Conservation (phyloP, 805 yeast species). For the Monosporozyma unispora region DNA sequence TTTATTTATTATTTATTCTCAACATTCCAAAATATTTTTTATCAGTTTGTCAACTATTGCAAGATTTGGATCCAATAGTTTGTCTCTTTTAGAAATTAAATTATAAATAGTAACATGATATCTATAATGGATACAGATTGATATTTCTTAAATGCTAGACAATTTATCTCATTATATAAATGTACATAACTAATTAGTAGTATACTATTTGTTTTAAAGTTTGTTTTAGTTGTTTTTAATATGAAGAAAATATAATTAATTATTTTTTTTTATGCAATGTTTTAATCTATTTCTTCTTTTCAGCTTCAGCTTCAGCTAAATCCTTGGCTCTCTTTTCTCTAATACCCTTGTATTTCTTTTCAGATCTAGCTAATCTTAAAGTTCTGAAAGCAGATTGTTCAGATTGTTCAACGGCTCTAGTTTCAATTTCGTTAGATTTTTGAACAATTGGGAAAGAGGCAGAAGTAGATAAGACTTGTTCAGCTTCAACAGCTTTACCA, state of each 20-base stretch:
- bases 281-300: constrained; percentile 79
- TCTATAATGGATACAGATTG: too few relatives aligned
- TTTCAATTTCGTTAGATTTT: constrained; percentile 58
- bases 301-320: constrained; percentile 98
- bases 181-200: background rate
- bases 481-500: constrained; percentile 63
- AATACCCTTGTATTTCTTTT: constrained; percentile 88
- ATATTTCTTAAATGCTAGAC: background rate
- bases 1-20: too few relatives aligned
- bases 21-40: too few relatives aligned
- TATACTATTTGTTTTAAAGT: background rate
- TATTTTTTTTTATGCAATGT: background rate
- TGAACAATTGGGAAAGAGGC: constrained; percentile 89
- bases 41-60: too few relatives aligned
- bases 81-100: too few relatives aligned
- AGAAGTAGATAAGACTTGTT: constrained; percentile 65
- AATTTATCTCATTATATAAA: background rate
- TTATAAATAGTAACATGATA: too few relatives aligned
- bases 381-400: constrained; percentile 84
- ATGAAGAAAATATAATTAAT: background rate
- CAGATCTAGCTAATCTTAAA: constrained; percentile 90
- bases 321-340: constrained; percentile 97
- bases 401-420: constrained; percentile 82
- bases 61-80: too few relatives aligned
- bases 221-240: background rate